phyloP scores from a whole-genome alignment of 495 filamentous ascomycete species.

The Annulohypoxylon maeteangense region DNA sequence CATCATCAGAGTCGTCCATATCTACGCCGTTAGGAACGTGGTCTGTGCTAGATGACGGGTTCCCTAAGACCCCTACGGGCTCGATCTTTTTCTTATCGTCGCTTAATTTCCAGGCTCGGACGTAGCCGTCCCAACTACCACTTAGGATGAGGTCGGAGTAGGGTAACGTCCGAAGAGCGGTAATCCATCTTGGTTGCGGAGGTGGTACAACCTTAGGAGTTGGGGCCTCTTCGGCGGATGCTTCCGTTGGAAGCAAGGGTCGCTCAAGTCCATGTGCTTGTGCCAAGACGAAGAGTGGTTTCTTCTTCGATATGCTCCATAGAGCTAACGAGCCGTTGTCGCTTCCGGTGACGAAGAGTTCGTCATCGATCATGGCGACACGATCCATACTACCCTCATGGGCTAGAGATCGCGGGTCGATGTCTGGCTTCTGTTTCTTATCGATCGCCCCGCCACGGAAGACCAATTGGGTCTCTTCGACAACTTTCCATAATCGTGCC shows the following conservation, averaged over 20 bases:
- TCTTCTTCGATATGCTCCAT: slow-evolving; percentile 96
- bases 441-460: slow-evolving; percentile 82
- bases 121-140: slow-evolving; percentile 91
- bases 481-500: slow-evolving; percentile 95
- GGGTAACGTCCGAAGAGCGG: slow-evolving; percentile 83
- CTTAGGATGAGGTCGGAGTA: slow-evolving; percentile 88
- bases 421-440: slow-evolving; percentile 60
- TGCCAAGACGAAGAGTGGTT: slow-evolving; percentile 81
- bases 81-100: slow-evolving; percentile 85
- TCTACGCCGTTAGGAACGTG: slow-evolving; percentile 23
- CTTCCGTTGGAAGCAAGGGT: slow-evolving; percentile 69
- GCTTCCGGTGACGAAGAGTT: slow-evolving; percentile 89
- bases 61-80: slow-evolving; percentile 72
- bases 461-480: slow-evolving; percentile 93
- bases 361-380: slow-evolving; percentile 87
- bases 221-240: slow-evolving; percentile 74
- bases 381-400: slow-evolving; percentile 90
- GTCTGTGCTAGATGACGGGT: slow-evolving; percentile 10
- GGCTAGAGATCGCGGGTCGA: slow-evolving; percentile 55
- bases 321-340: slow-evolving; percentile 87
- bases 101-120: slow-evolving; percentile 85
- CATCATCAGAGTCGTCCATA: slow-evolving; percentile 21
- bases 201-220: slow-evolving; percentile 64
- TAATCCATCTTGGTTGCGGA: slow-evolving; percentile 86
- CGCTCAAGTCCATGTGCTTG: slow-evolving; percentile 86